A percentile compares a stretch with the other conserved stretches of the same genome.
Conservation (phyloP, 768 basidiomycete genomes). For the Obba rivulosa region DNA sequence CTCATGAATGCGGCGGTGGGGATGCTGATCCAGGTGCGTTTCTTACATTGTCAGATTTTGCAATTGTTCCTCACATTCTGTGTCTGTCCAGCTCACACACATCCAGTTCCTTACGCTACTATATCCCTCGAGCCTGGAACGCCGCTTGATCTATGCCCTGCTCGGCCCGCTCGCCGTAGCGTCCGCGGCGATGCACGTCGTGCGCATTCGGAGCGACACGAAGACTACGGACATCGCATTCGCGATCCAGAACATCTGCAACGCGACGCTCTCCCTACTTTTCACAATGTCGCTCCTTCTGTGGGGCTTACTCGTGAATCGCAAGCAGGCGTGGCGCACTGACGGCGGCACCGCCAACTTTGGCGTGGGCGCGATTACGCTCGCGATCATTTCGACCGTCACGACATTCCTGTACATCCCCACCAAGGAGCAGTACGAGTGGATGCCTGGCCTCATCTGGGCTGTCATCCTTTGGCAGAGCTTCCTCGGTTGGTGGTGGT, state of each 20-base stretch:
- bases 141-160: slow-evolving; percentile 75
- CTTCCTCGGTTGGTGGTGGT: slow-evolving; percentile 99
- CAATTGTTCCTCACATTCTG: too few species aligned
- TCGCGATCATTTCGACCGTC: slow-evolving; percentile 79
- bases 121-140: slow-evolving; percentile 88
- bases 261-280: slow-evolving; percentile 91
- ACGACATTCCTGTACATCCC: slow-evolving; percentile 89
- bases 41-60: not conserved
- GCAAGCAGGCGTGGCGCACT: slow-evolving; percentile 88
- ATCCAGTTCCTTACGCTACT: slow-evolving; percentile 96
- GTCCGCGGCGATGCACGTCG: slow-evolving; percentile 78
- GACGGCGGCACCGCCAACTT: slow-evolving; percentile 97
- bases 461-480: slow-evolving; percentile 95
- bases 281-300: slow-evolving; percentile 86
- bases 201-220: slow-evolving; percentile 49
- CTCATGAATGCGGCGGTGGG: slow-evolving; percentile 84
- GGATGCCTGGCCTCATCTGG: slow-evolving; percentile 89
- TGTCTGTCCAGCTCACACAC: slow-evolving; percentile 88
- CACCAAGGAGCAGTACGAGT: slow-evolving; percentile 77
- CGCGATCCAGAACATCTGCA: slow-evolving; percentile 89
- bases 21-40: slow-evolving; percentile 75
- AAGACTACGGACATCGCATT: slow-evolving; percentile 51
- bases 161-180: slow-evolving; percentile 85
- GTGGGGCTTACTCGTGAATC: slow-evolving; percentile 91
- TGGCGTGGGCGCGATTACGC: slow-evolving; percentile 72